These are phyloP conservation scores for Geranium rotundifolium DNA, from an alignment of 345 rosid species.

Conservation along the genomic window DNA sequence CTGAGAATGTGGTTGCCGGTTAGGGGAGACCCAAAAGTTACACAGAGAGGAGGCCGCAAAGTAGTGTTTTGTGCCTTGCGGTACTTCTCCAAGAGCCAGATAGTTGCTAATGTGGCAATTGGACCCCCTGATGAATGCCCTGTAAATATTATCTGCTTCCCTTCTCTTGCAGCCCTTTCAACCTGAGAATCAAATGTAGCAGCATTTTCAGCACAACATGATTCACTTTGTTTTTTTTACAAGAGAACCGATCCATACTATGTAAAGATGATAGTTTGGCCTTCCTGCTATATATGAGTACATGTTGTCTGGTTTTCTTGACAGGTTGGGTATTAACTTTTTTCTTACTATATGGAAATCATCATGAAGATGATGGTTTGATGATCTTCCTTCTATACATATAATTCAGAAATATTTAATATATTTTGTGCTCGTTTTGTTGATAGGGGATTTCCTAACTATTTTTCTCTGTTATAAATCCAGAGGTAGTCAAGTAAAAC, in stretches of 20 bases:
- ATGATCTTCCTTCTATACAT: too few relatives aligned
- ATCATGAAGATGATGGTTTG: too few relatives aligned
- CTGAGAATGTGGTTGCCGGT: conserved; percentile 46
- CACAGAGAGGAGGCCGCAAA: conserved; percentile 25
- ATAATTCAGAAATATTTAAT: too few relatives aligned
- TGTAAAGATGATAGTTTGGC: too few relatives aligned
- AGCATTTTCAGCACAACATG: too few relatives aligned
- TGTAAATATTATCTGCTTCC: conserved; percentile 51
- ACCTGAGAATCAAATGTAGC: conserved; percentile 35
- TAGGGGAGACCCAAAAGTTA: conserved; percentile 85
- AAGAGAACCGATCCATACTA: too few relatives aligned
- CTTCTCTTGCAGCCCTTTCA: conserved; percentile 15
- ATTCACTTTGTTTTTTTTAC: too few relatives aligned
- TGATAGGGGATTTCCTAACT: not conserved
- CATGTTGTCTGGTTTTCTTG: too few relatives aligned
- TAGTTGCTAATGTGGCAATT: conserved; percentile 50
- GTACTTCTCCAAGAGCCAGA: conserved; percentile 48
- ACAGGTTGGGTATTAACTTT: too few relatives aligned
- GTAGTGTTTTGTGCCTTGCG: not conserved
- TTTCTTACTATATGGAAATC: too few relatives aligned
- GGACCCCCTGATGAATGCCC: conserved; percentile 85
- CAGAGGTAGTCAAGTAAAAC: not conserved
- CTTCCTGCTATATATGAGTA: too few relatives aligned
- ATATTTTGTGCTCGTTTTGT: too few relatives aligned
- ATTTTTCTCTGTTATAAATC: not conserved